Conservation (phyloP, 106 monocot genomes). For the Agapanthus africanus region DNA sequence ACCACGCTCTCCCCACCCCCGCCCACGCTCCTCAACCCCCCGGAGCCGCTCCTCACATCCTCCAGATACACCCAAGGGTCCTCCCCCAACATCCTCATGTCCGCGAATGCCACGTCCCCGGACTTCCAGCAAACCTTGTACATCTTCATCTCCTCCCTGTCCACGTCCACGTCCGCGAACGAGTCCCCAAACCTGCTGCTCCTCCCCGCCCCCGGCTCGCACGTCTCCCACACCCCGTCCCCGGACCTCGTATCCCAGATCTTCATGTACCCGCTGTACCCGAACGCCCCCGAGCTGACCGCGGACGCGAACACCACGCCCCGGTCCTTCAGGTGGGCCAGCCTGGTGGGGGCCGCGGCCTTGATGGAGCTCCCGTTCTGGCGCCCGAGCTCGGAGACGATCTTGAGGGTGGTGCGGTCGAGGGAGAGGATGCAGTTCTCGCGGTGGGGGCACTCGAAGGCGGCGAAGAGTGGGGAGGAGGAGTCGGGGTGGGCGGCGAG, state of each 20-base stretch:
- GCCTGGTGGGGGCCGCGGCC: conserved; percentile 39
- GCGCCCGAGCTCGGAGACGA: conserved; percentile 57
- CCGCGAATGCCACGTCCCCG: conserved; percentile 70
- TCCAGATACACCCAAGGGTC: conserved; percentile 88
- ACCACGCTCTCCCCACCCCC: conserved; percentile 50
- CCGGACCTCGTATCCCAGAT: conserved; percentile 76
- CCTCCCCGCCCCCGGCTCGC: conserved; percentile 68
- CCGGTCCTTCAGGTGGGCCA: conserved; percentile 35
- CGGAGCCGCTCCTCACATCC: conserved; percentile 27
- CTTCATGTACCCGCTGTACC: conserved; percentile 90
- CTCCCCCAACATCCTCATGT: conserved; percentile 70
- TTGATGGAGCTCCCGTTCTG: conserved; percentile 58
- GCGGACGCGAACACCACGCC: conserved; percentile 62
- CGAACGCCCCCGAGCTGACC: conserved; percentile 77
- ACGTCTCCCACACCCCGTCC: conserved; percentile 77
- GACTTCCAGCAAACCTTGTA: conserved; percentile 96
- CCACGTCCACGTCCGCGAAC: conserved; percentile 67
- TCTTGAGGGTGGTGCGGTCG: conserved; percentile 46
- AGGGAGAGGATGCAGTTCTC: conserved; percentile 86
- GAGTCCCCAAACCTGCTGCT: conserved; percentile 75
- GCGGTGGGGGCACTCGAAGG: conserved; percentile 80
- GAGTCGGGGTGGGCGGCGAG: conserved; percentile 29
- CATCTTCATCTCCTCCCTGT: conserved; percentile 33
- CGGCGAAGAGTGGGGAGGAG: conserved; percentile 40
- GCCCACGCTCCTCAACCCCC: conserved; percentile 7